Conservation (phyloP, 192 early-diverging fungal species). For the Coemansia sp. region DNA sequence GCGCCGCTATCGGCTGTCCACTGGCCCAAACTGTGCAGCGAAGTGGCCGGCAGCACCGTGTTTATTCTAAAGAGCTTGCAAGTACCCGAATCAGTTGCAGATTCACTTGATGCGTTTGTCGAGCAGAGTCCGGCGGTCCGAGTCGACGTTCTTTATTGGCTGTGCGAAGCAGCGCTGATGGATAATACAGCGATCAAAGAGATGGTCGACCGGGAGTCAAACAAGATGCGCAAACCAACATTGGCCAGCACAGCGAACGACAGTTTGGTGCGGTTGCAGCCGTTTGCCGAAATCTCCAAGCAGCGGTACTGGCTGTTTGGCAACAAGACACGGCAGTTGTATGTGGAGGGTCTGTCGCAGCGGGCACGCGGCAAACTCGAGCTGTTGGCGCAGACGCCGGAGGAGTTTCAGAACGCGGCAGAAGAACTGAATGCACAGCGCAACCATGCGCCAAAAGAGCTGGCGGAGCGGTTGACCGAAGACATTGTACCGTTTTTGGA, state of each 20-base stretch:
- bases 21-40: conserved; percentile 46
- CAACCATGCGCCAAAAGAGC: conserved; percentile 31
- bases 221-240: conserved; percentile 22
- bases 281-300: conserved; percentile 46
- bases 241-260: conserved; percentile 8
- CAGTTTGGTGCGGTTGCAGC: conserved; percentile 24
- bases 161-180: conserved; percentile 36
- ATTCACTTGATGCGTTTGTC: conserved; percentile 40
- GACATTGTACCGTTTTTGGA: conserved; percentile 42
- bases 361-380: conserved; percentile 29
- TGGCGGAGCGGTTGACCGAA: conserved; percentile 16
- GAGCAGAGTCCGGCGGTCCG: conserved; percentile 28
- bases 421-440: conserved; percentile 24
- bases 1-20: conserved; percentile 19
- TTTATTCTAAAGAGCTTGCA: conserved; percentile 34
- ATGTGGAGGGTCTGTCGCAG: conserved; percentile 37
- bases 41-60: conserved; percentile 25
- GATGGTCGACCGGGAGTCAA: conserved; percentile 30
- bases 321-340: conserved; percentile 43
- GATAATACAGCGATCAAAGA: conserved; percentile 38
- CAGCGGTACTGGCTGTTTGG: conserved; percentile 55
- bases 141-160: conserved; percentile 50
- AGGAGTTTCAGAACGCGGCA: conserved; percentile 27
- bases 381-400: conserved; percentile 42
- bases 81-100: conserved; percentile 40